Evolutionary conservation across 441 rosid genomes (phyloP), one percentile per base, ranked within the genome.

Genomic region (Brassica hybrid): DNA sequence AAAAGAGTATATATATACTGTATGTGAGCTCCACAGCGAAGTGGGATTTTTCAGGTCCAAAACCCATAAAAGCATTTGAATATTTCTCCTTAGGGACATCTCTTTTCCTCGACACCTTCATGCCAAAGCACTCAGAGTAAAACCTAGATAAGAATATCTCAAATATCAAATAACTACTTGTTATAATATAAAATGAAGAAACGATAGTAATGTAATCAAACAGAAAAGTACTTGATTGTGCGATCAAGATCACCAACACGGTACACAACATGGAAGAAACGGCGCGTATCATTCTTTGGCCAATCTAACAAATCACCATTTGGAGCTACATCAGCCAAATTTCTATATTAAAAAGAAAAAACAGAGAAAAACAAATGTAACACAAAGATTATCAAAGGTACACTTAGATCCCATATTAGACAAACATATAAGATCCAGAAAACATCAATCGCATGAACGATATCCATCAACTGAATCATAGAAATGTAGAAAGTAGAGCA

Each of bases 171-270:
- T 6, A 12, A 57, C 27, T 27, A 16, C 13, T 0, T 38, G 43
- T 38, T 38, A 38, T 2, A 9, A n/a, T 23, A 57, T 2, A 62
- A 54, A 72, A 56, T 2, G 41, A 64, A 30, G 14, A 52, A 13
- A 38, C 14, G 52, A 23, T 1, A 67, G 7, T 12, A 13, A 7
- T 25, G 58, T 38, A 9, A 27, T 27, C 32, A 25, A 67, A 43
- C 10, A 54, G 23, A 50, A 36, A 57, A 21, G 32, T 76, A 93
- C 99, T 88, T 61, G 74, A 95, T 93, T 12, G 99, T 90, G 67
- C 98, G 96, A 34, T 93, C 96, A 52, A 93, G 96, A 70, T 95
- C 93, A 27, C 98, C 97, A 50, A 93, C 97, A 17, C 97, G 98
- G 75, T 93, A 95, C 45, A 95, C 99, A 16, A 79, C 98, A 71